These are phyloP conservation scores for Aspergillus calidoustus DNA, from an alignment of 2,329 filamentous ascomycete genomes.

Conservation along the genomic window DNA sequence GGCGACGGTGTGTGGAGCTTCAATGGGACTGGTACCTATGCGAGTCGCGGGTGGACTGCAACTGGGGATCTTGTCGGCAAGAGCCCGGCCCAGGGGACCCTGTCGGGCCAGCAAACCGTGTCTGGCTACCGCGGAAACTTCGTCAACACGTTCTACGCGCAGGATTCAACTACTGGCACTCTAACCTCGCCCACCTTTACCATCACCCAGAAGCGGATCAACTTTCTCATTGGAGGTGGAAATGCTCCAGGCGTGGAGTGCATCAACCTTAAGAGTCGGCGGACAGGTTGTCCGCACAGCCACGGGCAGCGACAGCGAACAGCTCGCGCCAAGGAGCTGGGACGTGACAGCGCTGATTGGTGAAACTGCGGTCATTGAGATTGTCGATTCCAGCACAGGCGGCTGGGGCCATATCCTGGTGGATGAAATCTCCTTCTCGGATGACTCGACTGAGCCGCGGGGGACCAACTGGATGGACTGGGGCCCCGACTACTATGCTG, in stretches of 20 bases:
- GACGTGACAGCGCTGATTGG: not conserved
- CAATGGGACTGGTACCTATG: not conserved
- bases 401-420: conserved; percentile 5
- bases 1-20: not conserved
- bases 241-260: not conserved
- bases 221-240: not conserved
- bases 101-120: not conserved
- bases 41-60: not conserved
- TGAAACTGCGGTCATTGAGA: not conserved
- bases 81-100: not conserved
- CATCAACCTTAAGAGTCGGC: not conserved
- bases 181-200: not conserved
- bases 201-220: not conserved
- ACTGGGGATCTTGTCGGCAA: not conserved
- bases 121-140: not conserved
- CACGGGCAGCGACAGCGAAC: not conserved
- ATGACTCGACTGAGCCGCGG: not conserved
- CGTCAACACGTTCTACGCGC: not conserved
- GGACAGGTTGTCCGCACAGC: not conserved
- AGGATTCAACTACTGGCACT: not conserved
- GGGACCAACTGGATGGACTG: conserved; percentile 34
- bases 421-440: not conserved
- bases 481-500: conserved; percentile 37
- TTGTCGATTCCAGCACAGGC: not conserved
- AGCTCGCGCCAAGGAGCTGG: not conserved